Conservation (phyloP, 2,329 filamentous ascomycete species). For the Lasiodiplodia hormozganensis region DNA sequence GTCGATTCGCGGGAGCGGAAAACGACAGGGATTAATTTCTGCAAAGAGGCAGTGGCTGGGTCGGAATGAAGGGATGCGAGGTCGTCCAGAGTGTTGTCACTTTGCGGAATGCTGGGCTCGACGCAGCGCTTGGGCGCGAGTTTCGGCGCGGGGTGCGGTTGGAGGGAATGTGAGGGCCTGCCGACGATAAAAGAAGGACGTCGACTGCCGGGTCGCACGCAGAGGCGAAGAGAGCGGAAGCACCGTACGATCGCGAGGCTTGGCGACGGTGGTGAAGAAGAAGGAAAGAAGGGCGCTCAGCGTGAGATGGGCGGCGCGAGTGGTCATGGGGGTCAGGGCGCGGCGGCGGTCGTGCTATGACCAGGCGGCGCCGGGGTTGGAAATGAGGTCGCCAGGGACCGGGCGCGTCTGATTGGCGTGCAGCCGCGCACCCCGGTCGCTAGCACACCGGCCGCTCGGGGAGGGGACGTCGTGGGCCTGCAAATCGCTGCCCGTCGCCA, state of each 20-base stretch:
- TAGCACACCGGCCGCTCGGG: not conserved
- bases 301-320: conserved; percentile 6
- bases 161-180: conserved; percentile 27
- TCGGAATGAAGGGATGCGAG: conserved; percentile 18
- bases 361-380: conserved; percentile 10
- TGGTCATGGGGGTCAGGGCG: conserved; percentile 10
- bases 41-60: conserved; percentile 3
- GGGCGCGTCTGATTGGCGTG: conserved; percentile 8
- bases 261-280: conserved; percentile 28
- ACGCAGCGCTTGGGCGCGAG: conserved; percentile 2
- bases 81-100: conserved; percentile 5
- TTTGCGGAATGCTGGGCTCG: conserved; percentile 13
- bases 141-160: not conserved
- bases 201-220: conserved; percentile 32
- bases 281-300: conserved; percentile 6
- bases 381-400: conserved; percentile 13
- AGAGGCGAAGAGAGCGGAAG: conserved; percentile 21
- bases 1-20: conserved; percentile 1
- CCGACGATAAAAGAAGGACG: conserved; percentile 35
- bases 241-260: conserved; percentile 25
- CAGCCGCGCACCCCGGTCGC: conserved; percentile 1
- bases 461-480: not conserved
- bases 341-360: conserved; percentile 12
- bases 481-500: not conserved
- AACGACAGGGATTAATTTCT: conserved; percentile 24